A percentile compares a stretch with the other conserved stretches of the same genome.
These are phyloP conservation scores for Diplodia intermedia DNA, from an alignment of 2,329 filamentous ascomycete genomes.

Conservation along the genomic window DNA sequence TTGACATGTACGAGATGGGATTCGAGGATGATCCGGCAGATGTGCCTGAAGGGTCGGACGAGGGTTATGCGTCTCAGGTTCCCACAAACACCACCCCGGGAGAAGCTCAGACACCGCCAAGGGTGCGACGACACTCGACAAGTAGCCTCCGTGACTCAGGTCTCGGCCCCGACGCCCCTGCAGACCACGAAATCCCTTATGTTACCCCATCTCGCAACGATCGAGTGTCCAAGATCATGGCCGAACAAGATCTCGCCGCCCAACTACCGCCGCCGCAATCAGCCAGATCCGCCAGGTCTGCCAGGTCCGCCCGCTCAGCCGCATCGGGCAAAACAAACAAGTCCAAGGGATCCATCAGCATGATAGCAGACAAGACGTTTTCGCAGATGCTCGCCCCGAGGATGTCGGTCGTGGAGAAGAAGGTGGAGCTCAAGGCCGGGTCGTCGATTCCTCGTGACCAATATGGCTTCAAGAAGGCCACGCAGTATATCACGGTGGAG, in stretches of 20 bases:
- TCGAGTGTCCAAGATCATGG: slow-evolving; percentile 30
- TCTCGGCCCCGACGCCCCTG: slow-evolving; percentile 25
- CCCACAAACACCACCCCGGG: slow-evolving; percentile 33
- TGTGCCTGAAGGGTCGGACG: slow-evolving; percentile 39
- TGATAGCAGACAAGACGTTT: slow-evolving; percentile 23
- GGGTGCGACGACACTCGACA: slow-evolving; percentile 30
- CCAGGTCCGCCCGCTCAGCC: slow-evolving; percentile 8
- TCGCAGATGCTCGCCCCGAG: slow-evolving; percentile 24
- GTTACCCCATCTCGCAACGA: slow-evolving; percentile 26
- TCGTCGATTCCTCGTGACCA: slow-evolving; percentile 68
- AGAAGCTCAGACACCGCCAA: slow-evolving; percentile 31
- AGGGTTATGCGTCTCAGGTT: slow-evolving; percentile 36
- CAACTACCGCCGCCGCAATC: slow-evolving; percentile 18
- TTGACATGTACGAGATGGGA: slow-evolving; percentile 66
- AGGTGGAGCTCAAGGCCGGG: slow-evolving; percentile 32
- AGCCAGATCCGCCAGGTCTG: slow-evolving; percentile 14
- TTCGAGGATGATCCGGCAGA: slow-evolving; percentile 56
- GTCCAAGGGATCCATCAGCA: slow-evolving; percentile 10
- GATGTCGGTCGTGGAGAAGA: neutral
- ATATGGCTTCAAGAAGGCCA: slow-evolving; percentile 91
- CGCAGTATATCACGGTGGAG: slow-evolving; percentile 75
- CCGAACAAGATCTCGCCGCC: slow-evolving; percentile 24
- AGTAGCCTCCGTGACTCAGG: slow-evolving; percentile 29
- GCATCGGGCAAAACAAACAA: slow-evolving; percentile 10
- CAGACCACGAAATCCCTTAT: slow-evolving; percentile 31